Conservation (phyloP, 768 basidiomycete genomes). For the Glaciozyma martinii region DNA sequence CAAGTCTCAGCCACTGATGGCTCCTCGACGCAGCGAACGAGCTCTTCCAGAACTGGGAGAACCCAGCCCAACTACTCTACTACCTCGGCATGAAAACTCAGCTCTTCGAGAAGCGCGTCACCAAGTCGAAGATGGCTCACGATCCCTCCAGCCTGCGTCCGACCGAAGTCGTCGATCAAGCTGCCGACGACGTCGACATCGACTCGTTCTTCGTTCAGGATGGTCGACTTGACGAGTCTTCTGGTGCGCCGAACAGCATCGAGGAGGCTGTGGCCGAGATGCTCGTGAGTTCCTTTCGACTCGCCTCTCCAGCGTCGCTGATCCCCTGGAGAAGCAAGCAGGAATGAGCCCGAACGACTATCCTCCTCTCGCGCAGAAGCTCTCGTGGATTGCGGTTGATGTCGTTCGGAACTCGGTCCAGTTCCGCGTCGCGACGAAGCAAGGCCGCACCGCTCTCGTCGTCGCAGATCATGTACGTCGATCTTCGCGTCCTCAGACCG, state of each 20-base stretch:
- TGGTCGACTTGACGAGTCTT: conserved; percentile 9
- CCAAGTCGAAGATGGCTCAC: conserved; percentile 5
- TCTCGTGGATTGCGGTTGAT: neutral
- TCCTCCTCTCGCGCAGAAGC: conserved; percentile 18
- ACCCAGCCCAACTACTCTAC: neutral
- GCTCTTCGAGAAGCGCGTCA: conserved; percentile 14
- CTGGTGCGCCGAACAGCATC: conserved; percentile 16
- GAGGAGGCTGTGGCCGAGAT: conserved; percentile 19
- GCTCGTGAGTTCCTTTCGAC: conserved; percentile 12
- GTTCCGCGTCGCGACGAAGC: conserved; percentile 16
- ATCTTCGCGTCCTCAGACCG: too few species aligned
- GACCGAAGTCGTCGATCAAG: neutral
- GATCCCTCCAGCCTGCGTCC: conserved; percentile 8
- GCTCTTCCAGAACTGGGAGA: neutral
- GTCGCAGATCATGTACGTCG: conserved; percentile 15
- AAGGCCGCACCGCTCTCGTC: conserved; percentile 17
- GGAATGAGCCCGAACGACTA: conserved; percentile 14
- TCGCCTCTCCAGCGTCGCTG: neutral
- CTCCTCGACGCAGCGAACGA: neutral
- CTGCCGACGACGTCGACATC: neutral
- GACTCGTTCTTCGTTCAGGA: conserved; percentile 12
- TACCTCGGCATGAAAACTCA: conserved; percentile 6
- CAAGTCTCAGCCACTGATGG: neutral
- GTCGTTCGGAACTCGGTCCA: neutral
- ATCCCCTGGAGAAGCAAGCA: conserved; percentile 1